A percentile compares a stretch with the other conserved stretches of the same genome.
Evolutionary conservation across 2,329 filamentous ascomycete genomes (phyloP).

Genomic region (Kalmusia sp.): DNA sequence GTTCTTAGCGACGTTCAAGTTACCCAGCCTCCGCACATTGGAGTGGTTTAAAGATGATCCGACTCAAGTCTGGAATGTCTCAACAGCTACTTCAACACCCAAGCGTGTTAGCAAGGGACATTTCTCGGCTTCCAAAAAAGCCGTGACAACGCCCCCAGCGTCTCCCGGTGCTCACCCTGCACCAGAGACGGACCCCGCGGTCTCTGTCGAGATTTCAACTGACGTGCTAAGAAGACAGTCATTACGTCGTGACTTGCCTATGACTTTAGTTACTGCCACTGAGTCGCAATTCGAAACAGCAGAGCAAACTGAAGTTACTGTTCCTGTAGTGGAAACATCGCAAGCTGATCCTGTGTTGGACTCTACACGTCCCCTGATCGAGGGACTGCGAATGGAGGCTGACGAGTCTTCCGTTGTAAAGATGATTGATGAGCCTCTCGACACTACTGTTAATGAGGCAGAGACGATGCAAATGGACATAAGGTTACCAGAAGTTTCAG

Average conservation of each 20-base stretch:
- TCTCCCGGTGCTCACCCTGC: neutral
- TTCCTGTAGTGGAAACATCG: neutral
- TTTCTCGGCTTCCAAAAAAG: neutral
- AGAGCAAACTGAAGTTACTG: neutral
- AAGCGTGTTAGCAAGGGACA: neutral
- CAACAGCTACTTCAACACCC: neutral
- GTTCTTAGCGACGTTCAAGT: conserved; percentile 53
- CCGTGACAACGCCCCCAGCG: neutral
- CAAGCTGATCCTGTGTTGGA: neutral
- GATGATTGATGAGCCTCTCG: neutral
- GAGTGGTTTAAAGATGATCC: conserved; percentile 42
- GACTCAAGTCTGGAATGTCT: neutral
- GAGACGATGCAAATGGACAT: neutral
- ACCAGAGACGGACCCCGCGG: neutral
- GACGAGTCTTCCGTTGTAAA: no score
- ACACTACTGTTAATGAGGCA: neutral
- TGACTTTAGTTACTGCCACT: neutral
- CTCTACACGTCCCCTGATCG: no score
- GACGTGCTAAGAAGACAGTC: neutral
- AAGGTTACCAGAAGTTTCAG: neutral
- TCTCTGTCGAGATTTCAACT: neutral
- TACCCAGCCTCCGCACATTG: conserved; percentile 38
- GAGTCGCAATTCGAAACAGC: neutral
- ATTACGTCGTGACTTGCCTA: neutral
- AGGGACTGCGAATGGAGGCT: no score